Base-by-base conservation (phyloP, 345 rosid genomes). In the Lumnitzera littorea region DNA sequence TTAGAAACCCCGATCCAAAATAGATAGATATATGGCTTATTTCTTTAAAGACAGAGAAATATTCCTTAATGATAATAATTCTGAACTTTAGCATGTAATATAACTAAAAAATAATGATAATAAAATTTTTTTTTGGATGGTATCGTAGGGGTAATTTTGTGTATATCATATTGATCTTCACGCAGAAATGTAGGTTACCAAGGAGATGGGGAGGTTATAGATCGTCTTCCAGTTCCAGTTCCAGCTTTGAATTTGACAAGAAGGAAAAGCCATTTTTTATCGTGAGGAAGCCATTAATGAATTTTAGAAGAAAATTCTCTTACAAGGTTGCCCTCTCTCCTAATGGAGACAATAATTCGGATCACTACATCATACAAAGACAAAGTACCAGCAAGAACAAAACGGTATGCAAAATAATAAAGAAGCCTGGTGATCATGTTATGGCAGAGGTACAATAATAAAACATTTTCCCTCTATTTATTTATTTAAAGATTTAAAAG, bases 191-290 rank as follows among this genome's bases (percentile, higher is more conserved):
- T 65, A 24, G 62, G 27, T 15, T 58, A 29, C 13, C 41, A 8
- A 31, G 57, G 62, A 65, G 56, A 17, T 65, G 69, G 69, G 62
- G 50, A 16, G 69, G 57, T 12, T 51, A 51, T 2, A 51, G 57
- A 50, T 57, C 54, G 2, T 50, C 31, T 20, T 23, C 14, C 20
- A 20, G 20, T 20, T 20, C 20, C 20, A 20, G 20, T 20, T 20
- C 20, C 56, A 23, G 55, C 17, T 51, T 4, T 13, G 50, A 43
- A n/a, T 0, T 17, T 13, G 62, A 31, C 48, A 52, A 50, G 62
- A 52, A 50, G 62, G 50, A 53, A 13, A 36, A 46, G 52, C 43
- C 31, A 25, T 46, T 51, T 56, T 57, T 65, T 57, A 50, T n/a
- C 50, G 69, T 65, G n/a, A 43, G 53, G 47, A 57, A 52, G 62